Base-by-base conservation (phyloP, 257 asterid species). In the Leptodermis oblonga region DNA sequence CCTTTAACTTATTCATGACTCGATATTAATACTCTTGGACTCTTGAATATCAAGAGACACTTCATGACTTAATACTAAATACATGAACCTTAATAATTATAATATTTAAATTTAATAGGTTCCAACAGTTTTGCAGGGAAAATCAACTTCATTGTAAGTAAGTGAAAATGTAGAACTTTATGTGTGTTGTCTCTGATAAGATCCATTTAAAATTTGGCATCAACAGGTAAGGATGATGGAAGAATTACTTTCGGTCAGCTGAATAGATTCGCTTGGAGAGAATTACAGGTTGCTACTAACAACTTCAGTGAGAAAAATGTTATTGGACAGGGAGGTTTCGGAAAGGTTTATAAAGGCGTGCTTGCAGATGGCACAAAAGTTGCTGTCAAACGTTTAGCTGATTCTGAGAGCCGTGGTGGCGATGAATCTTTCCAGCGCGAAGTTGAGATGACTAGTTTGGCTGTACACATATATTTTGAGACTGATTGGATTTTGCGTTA, bases 381-480 rank as follows among this genome's bases (percentile, higher is more conserved):
- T 67, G 99, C 99, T 15, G 96, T 93, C 54, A 93, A 93, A 75
- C 89, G 99, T 31, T 78, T 93, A 76, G 85, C 94, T 20, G 95
- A 93, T 78, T 93, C 81, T 42, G 97, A 88, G 83, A 87, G 90
- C 72, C 97, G 97, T 3, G 96, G 97, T 53, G 97, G 99, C 31
- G 99, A 93, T 72, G 87, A 79, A 26, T 96, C 99, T 0, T 93
- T 93, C 82, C 96, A 86, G 72, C 95, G 99, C 20, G 99, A 93
- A 85, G 97, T 93, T 28, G 97, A 90, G 94, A 87, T 93, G 99
- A 92, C 90, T 59, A 88, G 97, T 70, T 97, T 92, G 36, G 99
- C 99, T 62, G 99, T 93, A 43, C 99, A 93, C 82, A 83, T 84
- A 76, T 78, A 95, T 93, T 42, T 81, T 93, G 58, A 80, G 92